These are phyloP conservation scores for Cydonia oblonga DNA, from an alignment of 331 rosid species.

Conservation along the genomic window DNA sequence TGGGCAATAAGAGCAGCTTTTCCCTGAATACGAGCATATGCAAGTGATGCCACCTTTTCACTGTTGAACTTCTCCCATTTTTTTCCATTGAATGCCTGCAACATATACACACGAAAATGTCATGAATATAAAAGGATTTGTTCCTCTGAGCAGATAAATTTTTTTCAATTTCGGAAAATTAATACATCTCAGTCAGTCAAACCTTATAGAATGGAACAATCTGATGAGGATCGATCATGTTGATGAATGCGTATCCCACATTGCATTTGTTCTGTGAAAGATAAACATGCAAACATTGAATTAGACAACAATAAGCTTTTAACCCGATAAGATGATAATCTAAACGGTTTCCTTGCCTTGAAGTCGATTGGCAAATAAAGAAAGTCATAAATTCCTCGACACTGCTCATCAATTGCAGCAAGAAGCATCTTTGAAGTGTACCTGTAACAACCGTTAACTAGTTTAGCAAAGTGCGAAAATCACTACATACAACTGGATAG, in stretches of 20 bases:
- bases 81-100: conserved; percentile 81
- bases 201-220: conserved; percentile 80
- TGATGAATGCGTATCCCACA: conserved; percentile 90
- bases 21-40: conserved; percentile 88
- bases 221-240: conserved; percentile 71
- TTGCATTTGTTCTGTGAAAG: conserved; percentile 77
- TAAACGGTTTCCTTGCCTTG: conserved; percentile 47
- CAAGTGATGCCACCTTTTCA: conserved; percentile 82
- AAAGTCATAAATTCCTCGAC: conserved; percentile 85
- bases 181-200: conserved; percentile 1
- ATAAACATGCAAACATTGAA: neutral
- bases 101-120: neutral
- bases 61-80: conserved; percentile 92
- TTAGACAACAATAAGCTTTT: conserved; percentile 7
- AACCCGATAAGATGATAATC: conserved; percentile 6
- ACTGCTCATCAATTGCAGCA: conserved; percentile 73
- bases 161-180: neutral
- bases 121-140: neutral
- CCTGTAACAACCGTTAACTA: conserved; percentile 24
- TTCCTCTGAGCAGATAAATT: neutral
- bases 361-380: conserved; percentile 84
- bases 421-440: conserved; percentile 93
- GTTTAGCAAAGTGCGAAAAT: neutral
- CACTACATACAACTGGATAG: neutral
- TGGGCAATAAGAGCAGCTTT: conserved; percentile 77